Conservation (phyloP, 352 stramenopile genomes). For the Hyphochytrium catenoides region DNA sequence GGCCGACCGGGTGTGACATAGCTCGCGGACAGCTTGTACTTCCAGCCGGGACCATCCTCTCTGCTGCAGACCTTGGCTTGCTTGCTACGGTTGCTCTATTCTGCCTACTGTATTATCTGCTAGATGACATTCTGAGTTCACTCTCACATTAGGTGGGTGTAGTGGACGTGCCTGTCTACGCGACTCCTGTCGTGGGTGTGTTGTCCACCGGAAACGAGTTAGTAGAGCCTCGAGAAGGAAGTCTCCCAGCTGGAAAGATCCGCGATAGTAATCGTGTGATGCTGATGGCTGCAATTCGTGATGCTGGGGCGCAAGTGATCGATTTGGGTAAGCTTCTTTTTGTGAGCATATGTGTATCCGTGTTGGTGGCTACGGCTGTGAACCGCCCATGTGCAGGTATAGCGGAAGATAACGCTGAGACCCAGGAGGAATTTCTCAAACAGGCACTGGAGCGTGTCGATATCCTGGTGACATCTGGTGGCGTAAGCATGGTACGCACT, state of each 20-base stretch:
- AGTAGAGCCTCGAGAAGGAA: slow-evolving; percentile 24
- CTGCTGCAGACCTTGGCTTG: slow-evolving; percentile 67
- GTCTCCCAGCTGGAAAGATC: slow-evolving; percentile 41
- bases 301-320: slow-evolving; percentile 20
- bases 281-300: slow-evolving; percentile 34
- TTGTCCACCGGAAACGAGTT: slow-evolving; percentile 89
- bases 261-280: slow-evolving; percentile 84
- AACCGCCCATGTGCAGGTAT: slow-evolving; percentile 16
- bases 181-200: slow-evolving; percentile 56
- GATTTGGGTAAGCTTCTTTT: slow-evolving; percentile 15
- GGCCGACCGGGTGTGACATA: slow-evolving; percentile 75
- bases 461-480: slow-evolving; percentile 82
- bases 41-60: slow-evolving; percentile 31
- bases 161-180: slow-evolving; percentile 32
- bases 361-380: background rate
- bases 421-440: slow-evolving; percentile 19
- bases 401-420: slow-evolving; percentile 31
- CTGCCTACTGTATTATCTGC: background rate
- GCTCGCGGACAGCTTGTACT: slow-evolving; percentile 40
- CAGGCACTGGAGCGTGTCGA: slow-evolving; percentile 32
- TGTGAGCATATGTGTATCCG: background rate
- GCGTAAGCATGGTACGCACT: slow-evolving; percentile 61
- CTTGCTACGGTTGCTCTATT: slow-evolving; percentile 61
- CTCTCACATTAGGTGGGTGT: slow-evolving; percentile 23
- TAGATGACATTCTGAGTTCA: slow-evolving; percentile 1